Percentiles rank a stretch among this genome's conserved stretches.
These are phyloP conservation scores for Russula abietina DNA, from an alignment of 768 basidiomycete species.

Conservation along the genomic window DNA sequence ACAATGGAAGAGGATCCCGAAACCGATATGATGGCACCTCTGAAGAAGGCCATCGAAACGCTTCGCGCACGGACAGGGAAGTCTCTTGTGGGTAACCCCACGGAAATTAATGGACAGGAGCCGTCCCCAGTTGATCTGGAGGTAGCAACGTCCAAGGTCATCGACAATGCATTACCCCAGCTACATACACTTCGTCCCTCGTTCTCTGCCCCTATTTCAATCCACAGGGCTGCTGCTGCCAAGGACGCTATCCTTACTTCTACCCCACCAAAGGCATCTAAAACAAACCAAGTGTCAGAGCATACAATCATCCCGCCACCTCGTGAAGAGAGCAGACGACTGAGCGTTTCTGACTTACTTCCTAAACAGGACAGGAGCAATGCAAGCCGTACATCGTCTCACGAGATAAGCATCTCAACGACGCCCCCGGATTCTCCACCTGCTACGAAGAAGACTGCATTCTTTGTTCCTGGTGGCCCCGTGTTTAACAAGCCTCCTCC, in stretches of 20 bases:
- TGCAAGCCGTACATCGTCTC: conserved; percentile 26
- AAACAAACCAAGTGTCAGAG: background rate
- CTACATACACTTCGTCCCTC: conserved; percentile 1
- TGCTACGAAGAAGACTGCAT: conserved; percentile 15
- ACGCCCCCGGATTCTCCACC: conserved; percentile 26
- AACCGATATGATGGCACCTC: conserved; percentile 52
- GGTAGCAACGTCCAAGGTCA: conserved; percentile 39
- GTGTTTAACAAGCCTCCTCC: conserved; percentile 55
- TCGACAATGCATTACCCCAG: conserved; percentile 47
- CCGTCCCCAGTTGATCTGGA: background rate
- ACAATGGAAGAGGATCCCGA: conserved; percentile 21
- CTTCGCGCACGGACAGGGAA: conserved; percentile 56
- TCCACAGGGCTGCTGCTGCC: background rate
- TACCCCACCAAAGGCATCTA: background rate
- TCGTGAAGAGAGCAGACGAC: conserved; percentile 32
- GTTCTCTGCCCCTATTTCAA: conserved; percentile 5
- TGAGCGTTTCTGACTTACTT: conserved; percentile 60
- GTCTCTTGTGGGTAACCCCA: conserved; percentile 48
- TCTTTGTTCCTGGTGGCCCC: conserved; percentile 37
- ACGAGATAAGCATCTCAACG: conserved; percentile 18
- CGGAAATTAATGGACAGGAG: background rate
- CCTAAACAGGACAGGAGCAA: conserved; percentile 34
- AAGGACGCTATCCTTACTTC: background rate
- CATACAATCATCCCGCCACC: background rate
- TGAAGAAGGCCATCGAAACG: conserved; percentile 69